Conservation (phyloP, 306 rosid species). For the Glycine tomentella region DNA sequence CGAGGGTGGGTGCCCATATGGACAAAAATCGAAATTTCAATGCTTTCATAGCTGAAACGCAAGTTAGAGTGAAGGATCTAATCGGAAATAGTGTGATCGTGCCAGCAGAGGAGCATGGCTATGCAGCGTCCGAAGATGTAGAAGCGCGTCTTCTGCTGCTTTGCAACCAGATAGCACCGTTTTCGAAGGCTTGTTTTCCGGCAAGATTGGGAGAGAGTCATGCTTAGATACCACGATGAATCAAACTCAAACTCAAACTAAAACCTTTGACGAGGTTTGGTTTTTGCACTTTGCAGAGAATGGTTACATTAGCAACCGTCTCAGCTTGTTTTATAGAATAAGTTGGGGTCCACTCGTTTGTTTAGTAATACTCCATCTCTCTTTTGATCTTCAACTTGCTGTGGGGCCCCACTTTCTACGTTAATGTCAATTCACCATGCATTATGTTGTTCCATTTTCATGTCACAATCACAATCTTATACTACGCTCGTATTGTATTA, state of each 20-base stretch:
- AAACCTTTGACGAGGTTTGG: too few relatives aligned
- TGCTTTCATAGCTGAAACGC: neutral
- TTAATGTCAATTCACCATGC: constrained; percentile 18
- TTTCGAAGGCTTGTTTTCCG: constrained; percentile 41
- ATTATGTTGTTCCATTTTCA: constrained; percentile 2
- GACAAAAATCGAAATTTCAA: neutral
- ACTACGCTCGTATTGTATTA: neutral
- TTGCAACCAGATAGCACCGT: constrained; percentile 48
- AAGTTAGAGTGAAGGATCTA: neutral
- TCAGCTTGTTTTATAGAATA: neutral
- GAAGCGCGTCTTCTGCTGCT: constrained; percentile 59
- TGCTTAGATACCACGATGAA: constrained; percentile 4
- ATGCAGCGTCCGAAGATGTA: constrained; percentile 56
- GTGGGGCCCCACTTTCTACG: neutral
- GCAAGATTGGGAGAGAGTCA: constrained; percentile 46
- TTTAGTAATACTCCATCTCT: neutral
- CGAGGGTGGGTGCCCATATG: neutral
- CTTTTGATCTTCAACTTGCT: neutral
- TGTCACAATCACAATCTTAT: neutral
- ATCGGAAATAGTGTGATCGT: constrained; percentile 54
- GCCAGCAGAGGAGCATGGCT: constrained; percentile 65
- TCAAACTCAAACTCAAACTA: neutral
- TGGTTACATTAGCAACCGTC: neutral
- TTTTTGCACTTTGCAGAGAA: neutral
- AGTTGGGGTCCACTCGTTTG: neutral